Base-by-base conservation (phyloP, 169 alveolate species). In the Theileria luwenshuni region DNA sequence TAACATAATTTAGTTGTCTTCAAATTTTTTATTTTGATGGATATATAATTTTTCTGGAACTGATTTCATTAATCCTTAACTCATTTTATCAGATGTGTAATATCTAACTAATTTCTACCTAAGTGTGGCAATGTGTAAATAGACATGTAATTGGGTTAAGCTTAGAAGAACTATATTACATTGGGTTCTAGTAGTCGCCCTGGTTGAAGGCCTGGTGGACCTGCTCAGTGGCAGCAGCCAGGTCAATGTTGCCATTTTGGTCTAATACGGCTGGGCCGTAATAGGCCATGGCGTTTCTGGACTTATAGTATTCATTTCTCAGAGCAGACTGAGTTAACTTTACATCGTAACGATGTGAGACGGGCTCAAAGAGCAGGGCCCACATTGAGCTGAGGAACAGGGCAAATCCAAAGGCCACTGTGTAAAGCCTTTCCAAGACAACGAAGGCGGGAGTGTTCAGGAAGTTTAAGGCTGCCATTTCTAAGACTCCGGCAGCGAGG, bases 241-340 rank as follows among this genome's bases (percentile, higher is more conserved):
- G 83, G 63, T 92, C 95, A n/a, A 92, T 83, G 42, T 92, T 95
- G 2, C 96, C 96, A 49, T 92, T 90, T n/a, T 93, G 95, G 32
- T 92, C 94, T 28, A 94, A 92, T 12, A 94, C 96, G 17, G 97
- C 96, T 1, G 97, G 97, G 6, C 97, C 97, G 69, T 93, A 94
- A 83, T 94, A 94, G 19, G 97, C 97, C 95, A 94, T 91, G 32
- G 97, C 97, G 68, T 94, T 94, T 61, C 96, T 86, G 6, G 96
- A 92, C 77, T 94, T 94, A 77, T 93, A 94, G 73, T 92, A 94
- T 56, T 94, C 97, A 79, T 93, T 94, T 21, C 97, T 76, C 86
- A 94, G 90, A 0, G 96, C 97, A 49, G 96, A 91, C 83, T 94
- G 97, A 12, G 96, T 91, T 69, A 93, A 77, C 73, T 93, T 90